Base-by-base conservation (phyloP, 495 filamentous ascomycete species). In the Cercophora samala region DNA sequence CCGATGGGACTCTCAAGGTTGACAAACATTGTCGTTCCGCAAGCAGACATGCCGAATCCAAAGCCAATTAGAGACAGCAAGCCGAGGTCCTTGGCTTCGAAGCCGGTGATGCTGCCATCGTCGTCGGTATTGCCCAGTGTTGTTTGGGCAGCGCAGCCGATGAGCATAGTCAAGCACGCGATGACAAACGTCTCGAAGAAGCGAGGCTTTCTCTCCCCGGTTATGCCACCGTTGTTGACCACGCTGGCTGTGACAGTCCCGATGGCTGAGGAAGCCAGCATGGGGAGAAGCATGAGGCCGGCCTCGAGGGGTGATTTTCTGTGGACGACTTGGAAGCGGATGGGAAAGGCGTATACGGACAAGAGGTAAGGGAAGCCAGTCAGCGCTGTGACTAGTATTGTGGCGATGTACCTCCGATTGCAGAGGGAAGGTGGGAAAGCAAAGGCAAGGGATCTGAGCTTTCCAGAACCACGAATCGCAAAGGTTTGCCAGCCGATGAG, bases 271-370 rank as follows among this genome's bases (percentile, higher is more conserved):
- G 67, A 79, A 51, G 69, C 83, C 17, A 87, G 70, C 76, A 87
- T 82, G 5, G 86, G 85, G 9, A 90, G 77, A 62, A 93, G 77
- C 67, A 86, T 77, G 18, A 89, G 67, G 17, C 87, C 89, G 1
- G 89, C 83, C 0, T 77, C 63, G 5, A 84, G 70, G 1, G 85
- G 59, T 67, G 69, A 78, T 71, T 78, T 77, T 1, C 73, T 77
- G 63, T 87, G 82, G 24, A 90, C 84, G 21, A 87, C 71, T 68
- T 89, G 85, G 58, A 87, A 81, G 46, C 85, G 81, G 24, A 87
- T 76, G 3, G 88, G 86, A 21, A 90, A 80, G 56, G 83, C 81
- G 22, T 87, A 85, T 15, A 89, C 69, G 66, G 77, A 71, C 11
- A 84, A 72, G 37, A 87, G 80, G 69, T 83, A 88, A 0, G 84